A percentile compares a stretch with the other conserved stretches of the same genome.
phyloP scores from a whole-genome alignment of 2,329 filamentous ascomycete species.

The Aspergillus nomiae region DNA sequence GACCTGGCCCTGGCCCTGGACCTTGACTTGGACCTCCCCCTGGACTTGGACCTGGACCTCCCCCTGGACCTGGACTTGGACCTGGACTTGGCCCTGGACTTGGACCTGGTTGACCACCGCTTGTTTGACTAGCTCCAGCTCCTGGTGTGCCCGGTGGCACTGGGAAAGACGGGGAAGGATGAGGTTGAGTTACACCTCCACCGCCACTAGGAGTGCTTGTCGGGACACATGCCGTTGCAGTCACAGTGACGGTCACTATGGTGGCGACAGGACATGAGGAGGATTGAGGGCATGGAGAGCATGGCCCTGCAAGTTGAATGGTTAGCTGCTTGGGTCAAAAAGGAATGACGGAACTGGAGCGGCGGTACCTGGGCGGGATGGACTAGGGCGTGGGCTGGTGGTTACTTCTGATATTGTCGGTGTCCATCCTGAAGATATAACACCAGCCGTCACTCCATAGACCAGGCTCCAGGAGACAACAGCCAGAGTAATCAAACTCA shows the following conservation, averaged over 20 bases:
- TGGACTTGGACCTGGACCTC: no score
- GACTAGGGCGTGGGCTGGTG: neutral
- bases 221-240: neutral
- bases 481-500: neutral
- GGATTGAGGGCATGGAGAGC: neutral
- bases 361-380: neutral
- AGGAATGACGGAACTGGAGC: neutral
- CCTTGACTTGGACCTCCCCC: no score
- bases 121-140: neutral
- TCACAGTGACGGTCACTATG: neutral
- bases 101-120: neutral
- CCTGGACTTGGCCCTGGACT: neutral
- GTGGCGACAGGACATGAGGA: neutral
- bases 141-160: neutral
- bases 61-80: no score
- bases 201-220: neutral
- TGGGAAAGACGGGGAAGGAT: neutral
- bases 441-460: neutral
- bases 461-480: neutral
- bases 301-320: neutral
- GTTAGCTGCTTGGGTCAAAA: neutral
- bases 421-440: neutral
- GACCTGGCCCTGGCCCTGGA: no score
- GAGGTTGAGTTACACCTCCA: neutral
- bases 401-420: neutral